These are phyloP conservation scores for Xylariaceae sp. DNA, from an alignment of 2,329 filamentous ascomycete genomes.

Conservation along the genomic window DNA sequence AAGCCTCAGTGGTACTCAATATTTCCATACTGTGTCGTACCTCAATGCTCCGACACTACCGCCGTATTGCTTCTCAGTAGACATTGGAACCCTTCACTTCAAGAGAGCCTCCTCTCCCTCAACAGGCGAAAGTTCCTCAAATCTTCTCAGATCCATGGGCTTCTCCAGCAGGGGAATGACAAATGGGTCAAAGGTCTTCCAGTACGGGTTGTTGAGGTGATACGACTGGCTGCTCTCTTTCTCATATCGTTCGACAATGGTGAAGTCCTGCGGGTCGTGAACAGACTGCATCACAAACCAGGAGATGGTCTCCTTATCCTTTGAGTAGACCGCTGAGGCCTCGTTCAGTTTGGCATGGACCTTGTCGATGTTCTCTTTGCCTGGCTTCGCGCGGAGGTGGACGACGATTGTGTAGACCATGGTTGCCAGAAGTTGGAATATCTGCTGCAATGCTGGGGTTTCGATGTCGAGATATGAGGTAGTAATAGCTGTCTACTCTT, in stretches of 20 bases:
- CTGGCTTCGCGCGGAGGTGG: conserved; percentile 67
- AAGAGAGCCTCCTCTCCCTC: conserved; percentile 26
- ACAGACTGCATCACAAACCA: conserved; percentile 80
- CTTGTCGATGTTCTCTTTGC: conserved; percentile 61
- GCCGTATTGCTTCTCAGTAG: too few species aligned
- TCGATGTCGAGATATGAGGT: too few species aligned
- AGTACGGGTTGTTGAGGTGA: conserved; percentile 68
- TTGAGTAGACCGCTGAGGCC: conserved; percentile 68
- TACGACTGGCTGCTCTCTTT: conserved; percentile 63
- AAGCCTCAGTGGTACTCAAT: too few species aligned
- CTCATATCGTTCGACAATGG: conserved; percentile 71
- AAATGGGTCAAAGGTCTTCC: conserved; percentile 74
- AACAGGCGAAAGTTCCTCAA: conserved; percentile 59
- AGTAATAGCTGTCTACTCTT: too few species aligned
- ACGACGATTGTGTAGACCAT: conserved; percentile 71
- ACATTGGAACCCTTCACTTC: conserved; percentile 10
- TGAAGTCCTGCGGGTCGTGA: conserved; percentile 66
- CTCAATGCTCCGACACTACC: too few species aligned
- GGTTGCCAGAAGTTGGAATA: background rate
- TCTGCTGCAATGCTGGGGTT: too few species aligned
- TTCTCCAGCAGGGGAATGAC: conserved; percentile 66
- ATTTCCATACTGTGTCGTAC: too few species aligned
- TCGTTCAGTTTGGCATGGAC: conserved; percentile 71
- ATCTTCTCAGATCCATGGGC: conserved; percentile 66
- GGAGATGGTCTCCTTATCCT: conserved; percentile 67